phyloP scores from a whole-genome alignment of 192 early-diverging fungal species.

The Glomus cerebriforme region DNA sequence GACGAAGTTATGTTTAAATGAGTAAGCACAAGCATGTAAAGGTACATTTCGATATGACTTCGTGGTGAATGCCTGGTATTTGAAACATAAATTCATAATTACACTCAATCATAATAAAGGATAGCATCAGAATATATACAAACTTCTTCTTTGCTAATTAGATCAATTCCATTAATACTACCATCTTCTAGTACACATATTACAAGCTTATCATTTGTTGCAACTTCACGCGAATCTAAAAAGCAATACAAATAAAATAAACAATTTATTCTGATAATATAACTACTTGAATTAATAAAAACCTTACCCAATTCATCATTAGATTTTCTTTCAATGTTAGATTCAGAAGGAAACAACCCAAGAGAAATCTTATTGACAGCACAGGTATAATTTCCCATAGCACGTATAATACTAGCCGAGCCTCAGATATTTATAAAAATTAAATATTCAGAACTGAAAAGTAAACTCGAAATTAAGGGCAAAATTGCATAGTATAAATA shows the following conservation, averaged over 20 bases:
- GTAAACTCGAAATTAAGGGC: neutral
- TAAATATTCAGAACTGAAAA: neutral
- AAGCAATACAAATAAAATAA: neutral
- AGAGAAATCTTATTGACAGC: conserved; percentile 45
- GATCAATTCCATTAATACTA: conserved; percentile 45
- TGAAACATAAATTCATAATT: neutral
- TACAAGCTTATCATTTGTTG: conserved; percentile 48
- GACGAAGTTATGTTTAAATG: conserved; percentile 36
- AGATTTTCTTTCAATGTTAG: neutral
- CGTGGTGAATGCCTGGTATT: conserved; percentile 44
- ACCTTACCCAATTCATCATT: conserved; percentile 34
- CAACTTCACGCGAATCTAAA: conserved; percentile 49
- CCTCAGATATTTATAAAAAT: conserved; percentile 28
- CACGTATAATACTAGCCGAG: conserved; percentile 46
- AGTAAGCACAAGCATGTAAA: conserved; percentile 42
- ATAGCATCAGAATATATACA: neutral
- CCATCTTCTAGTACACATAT: conserved; percentile 46
- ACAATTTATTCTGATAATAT: neutral
- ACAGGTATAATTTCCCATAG: conserved; percentile 32
- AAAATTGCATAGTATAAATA: conserved; percentile 26
- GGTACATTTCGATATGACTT: conserved; percentile 36
- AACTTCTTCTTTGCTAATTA: conserved; percentile 54
- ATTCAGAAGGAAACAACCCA: conserved; percentile 2
- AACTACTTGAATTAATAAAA: neutral
- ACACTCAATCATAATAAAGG: neutral